Evolutionary conservation across 2,329 filamentous ascomycete species (phyloP).

Genomic region (Aspergillus sp.): DNA sequence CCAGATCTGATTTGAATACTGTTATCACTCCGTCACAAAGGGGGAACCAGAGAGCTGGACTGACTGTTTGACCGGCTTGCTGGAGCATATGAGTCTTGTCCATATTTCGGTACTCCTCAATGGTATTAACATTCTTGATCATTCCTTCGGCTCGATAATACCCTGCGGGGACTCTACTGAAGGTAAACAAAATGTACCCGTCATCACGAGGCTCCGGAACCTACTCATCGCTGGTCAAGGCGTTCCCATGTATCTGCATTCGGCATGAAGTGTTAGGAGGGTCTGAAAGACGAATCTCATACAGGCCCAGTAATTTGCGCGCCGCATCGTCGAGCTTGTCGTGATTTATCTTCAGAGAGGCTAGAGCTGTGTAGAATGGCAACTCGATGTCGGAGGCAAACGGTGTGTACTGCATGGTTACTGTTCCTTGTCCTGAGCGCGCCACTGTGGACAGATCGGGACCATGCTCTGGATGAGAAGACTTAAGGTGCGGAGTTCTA

Average conservation of each 20-base stretch:
- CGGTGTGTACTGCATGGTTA: slow-evolving; percentile 70
- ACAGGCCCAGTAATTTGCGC: slow-evolving; percentile 79
- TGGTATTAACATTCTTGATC: slow-evolving; percentile 93
- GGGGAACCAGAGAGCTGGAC: slow-evolving; percentile 14
- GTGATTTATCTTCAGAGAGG: slow-evolving; percentile 89
- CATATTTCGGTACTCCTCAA: slow-evolving; percentile 84
- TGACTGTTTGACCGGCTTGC: slow-evolving; percentile 73
- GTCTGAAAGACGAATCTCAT: slow-evolving; percentile 74
- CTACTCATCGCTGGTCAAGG: slow-evolving; percentile 79
- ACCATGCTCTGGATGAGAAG: too few species aligned
- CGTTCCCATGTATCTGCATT: slow-evolving; percentile 86
- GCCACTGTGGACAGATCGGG: too few species aligned
- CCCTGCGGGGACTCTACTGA: slow-evolving; percentile 61
- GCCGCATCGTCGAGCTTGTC: slow-evolving; percentile 95
- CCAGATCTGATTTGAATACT: slow-evolving; percentile 70
- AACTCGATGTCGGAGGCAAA: slow-evolving; percentile 94
- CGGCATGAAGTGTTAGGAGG: slow-evolving; percentile 73
- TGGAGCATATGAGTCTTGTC: slow-evolving; percentile 78
- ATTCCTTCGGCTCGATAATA: slow-evolving; percentile 84
- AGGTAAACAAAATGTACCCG: background rate
- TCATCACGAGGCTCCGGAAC: slow-evolving; percentile 35
- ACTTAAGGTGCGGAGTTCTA: too few species aligned
- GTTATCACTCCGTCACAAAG: slow-evolving; percentile 10
- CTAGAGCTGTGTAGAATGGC: slow-evolving; percentile 91
- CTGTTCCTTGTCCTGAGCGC: background rate